Evolutionary conservation across 2,329 filamentous ascomycete genomes (phyloP).

Genomic region (Tolypocladium guangdongense): DNA sequence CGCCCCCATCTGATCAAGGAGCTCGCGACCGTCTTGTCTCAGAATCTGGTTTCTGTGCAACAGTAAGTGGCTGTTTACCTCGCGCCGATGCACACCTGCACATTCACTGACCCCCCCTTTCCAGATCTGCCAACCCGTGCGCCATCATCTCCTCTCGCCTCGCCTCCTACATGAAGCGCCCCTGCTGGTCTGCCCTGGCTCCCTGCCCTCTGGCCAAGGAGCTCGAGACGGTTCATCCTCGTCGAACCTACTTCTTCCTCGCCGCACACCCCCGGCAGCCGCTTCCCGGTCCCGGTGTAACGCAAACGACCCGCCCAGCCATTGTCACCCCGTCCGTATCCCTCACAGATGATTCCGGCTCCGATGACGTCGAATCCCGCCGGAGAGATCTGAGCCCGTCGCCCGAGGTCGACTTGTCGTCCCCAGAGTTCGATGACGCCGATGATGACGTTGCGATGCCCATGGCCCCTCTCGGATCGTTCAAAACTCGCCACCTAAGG

Average conservation of each 20-base stretch:
- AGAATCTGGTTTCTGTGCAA: constrained; percentile 71
- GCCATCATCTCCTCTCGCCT: constrained; percentile 92
- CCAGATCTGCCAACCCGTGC: constrained; percentile 86
- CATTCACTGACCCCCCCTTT: constrained; percentile 17
- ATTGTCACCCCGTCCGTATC: constrained; percentile 81
- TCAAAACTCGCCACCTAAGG: constrained; percentile 37
- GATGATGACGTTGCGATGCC: constrained; percentile 50
- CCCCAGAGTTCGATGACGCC: constrained; percentile 70
- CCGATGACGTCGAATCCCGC: constrained; percentile 63
- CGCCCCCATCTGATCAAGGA: constrained; percentile 92
- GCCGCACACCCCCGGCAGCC: constrained; percentile 79
- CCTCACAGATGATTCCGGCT: constrained; percentile 33
- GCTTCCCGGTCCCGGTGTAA: constrained; percentile 45
- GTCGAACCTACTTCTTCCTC: constrained; percentile 93
- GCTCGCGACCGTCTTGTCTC: constrained; percentile 68
- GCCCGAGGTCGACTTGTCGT: constrained; percentile 85
- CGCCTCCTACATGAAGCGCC: constrained; percentile 78
- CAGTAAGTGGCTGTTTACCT: constrained; percentile 53
- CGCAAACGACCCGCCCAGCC: constrained; percentile 20
- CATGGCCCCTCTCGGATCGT: constrained; percentile 52
- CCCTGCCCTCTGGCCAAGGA: constrained; percentile 90
- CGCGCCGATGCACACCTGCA: constrained; percentile 5
- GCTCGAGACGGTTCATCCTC: constrained; percentile 81
- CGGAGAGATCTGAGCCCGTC: constrained; percentile 72
- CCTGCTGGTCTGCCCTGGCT: constrained; percentile 64